Evolutionary conservation across 108 stramenopile genomes (phyloP).

Genomic region (Discostella stelligeroides): DNA sequence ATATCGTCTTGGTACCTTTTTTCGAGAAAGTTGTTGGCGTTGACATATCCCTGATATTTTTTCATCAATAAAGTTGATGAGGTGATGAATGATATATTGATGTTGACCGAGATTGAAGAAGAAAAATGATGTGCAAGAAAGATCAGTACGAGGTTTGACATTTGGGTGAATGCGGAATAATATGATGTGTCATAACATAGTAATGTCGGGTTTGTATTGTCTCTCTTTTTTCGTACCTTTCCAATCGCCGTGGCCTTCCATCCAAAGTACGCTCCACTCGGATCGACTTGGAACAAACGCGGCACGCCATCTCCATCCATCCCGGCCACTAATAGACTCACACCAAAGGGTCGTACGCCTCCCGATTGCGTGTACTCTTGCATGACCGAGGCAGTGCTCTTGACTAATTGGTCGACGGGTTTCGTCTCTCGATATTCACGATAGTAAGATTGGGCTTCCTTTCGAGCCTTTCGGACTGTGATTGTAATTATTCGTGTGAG

Average conservation of each 20-base stretch:
- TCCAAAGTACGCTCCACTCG: constrained; percentile 97
- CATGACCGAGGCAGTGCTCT: constrained; percentile 95
- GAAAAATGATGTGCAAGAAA: background rate
- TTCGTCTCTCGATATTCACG: constrained; percentile 91
- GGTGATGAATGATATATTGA: background rate
- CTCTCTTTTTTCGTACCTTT: too few relatives aligned
- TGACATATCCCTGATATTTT: constrained; percentile 82
- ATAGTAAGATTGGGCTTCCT: constrained; percentile 91
- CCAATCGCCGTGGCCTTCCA: constrained; percentile 99
- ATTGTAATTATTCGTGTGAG: background rate
- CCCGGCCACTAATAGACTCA: constrained; percentile 94
- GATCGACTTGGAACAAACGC: constrained; percentile 97
- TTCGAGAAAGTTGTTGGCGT: constrained; percentile 98
- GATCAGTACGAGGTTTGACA: too few relatives aligned
- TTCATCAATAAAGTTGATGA: too few relatives aligned
- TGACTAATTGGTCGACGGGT: constrained; percentile 93
- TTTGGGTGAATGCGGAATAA: too few relatives aligned
- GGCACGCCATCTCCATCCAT: constrained; percentile 94
- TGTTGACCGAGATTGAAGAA: too few relatives aligned
- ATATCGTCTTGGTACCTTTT: constrained; percentile 95
- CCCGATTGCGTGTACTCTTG: constrained; percentile 98
- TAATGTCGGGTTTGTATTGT: too few relatives aligned
- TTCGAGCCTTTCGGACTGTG: constrained; percentile 93
- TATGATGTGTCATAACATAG: too few relatives aligned
- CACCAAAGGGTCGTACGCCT: constrained; percentile 98